Base-by-base conservation (phyloP, 106 monocot genomes). In the Triglochin maritima region DNA sequence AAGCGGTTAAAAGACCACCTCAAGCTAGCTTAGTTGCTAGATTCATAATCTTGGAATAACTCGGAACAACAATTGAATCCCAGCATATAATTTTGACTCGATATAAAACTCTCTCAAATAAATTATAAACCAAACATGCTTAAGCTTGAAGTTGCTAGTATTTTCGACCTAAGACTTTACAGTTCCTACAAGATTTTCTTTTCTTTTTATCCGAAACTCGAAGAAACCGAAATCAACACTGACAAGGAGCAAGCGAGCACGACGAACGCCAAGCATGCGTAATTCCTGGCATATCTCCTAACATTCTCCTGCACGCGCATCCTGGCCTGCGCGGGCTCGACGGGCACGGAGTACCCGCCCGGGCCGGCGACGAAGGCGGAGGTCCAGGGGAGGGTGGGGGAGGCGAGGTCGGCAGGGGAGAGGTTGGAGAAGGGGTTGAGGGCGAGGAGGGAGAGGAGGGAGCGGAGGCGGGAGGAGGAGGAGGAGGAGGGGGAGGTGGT, bases 291-390 rank as follows among this genome's bases (percentile, higher is more conserved):
- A 53, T 87, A 90, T 8, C 81, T 77, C 13, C 80, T 79, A 47
- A 96, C 91, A 70, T 96, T 96, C 82, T 96, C 96, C 71, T 88
- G 96, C 44, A 82, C 84, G 51, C 96, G 62, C 86, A 96, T 80
- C 57, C 88, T 56, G 17, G 91, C 88, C 71, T 84, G 85, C 3
- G 86, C 49, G 3, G 95, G 73, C 1, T 76, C 87, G 5, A 74
- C 75, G 9, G 95, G 95, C 83, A 79, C 82, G 3, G 86, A 84
- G 74, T 89, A 94, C 14, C 7, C 15, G 52, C 9, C 7, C 29
- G 41, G 7, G 4, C 62, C 63, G 10, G 53, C 68, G 62, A 68
- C 44, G 79, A 91, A 91, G 15, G 68, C 81, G 17, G 71, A 54
- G 17, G 91, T 84, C 95, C 95, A 96, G 3, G 90, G 75, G 2